phyloP scores from a whole-genome alignment of 2,329 filamentous ascomycete genomes.

The Hypocrella siamensis region DNA sequence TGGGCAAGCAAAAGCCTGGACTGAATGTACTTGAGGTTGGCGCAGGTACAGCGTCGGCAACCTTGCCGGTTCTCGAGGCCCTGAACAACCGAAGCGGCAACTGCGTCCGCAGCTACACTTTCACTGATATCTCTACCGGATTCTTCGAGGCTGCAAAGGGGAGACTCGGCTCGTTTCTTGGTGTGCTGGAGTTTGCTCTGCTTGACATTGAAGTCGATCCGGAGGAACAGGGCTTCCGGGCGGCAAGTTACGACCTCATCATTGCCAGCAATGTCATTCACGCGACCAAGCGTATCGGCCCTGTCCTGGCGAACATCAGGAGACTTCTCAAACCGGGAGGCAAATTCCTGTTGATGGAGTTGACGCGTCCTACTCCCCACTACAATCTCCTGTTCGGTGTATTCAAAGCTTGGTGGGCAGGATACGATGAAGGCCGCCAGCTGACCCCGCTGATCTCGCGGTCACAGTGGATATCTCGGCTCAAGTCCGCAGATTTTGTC shows the following conservation, averaged over 20 bases:
- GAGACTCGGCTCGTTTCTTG: conserved; percentile 8
- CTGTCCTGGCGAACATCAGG: conserved; percentile 4
- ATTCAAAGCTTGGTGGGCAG: conserved; percentile 21
- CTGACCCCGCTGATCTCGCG: conserved; percentile 7
- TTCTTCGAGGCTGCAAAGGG: conserved; percentile 22
- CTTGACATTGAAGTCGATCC: conserved; percentile 15
- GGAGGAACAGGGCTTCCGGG: conserved; percentile 16
- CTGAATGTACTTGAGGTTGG: conserved; percentile 22
- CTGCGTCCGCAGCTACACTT: conserved; percentile 17
- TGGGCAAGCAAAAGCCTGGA: conserved; percentile 1
- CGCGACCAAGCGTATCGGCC: conserved; percentile 11
- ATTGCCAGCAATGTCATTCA: conserved; percentile 16
- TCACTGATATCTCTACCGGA: conserved; percentile 26
- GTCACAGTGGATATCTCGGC: conserved; percentile 4
- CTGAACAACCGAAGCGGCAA: conserved; percentile 9
- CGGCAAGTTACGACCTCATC: conserved; percentile 17
- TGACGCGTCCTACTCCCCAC: conserved; percentile 8
- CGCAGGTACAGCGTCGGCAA: conserved; percentile 7
- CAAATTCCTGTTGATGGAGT: conserved; percentile 13
- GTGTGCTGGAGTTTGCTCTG: conserved; percentile 7
- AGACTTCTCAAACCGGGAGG: conserved; percentile 11
- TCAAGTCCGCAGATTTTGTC: conserved; percentile 1
- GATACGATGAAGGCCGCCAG: conserved; percentile 7
- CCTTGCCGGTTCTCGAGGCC: conserved; percentile 20
- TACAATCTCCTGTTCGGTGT: conserved; percentile 14